phyloP scores from a whole-genome alignment of 2,329 filamentous ascomycete species.

The Calonectria pseudoreteaudii region DNA sequence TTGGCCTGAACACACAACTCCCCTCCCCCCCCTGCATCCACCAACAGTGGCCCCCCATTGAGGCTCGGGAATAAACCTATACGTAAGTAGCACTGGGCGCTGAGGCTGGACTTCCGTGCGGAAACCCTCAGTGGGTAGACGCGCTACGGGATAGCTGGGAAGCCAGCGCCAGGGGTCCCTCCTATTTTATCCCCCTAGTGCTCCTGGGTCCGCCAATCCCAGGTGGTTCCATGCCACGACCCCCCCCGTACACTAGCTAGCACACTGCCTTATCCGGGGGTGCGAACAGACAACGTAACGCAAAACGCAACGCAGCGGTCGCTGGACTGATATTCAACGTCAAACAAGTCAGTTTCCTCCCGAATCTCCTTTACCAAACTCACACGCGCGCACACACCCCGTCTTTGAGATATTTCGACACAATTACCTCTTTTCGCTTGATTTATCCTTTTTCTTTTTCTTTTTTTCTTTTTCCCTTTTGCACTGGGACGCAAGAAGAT shows the following conservation, averaged over 20 bases:
- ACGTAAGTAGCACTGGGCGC: neutral
- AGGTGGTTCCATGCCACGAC: slow-evolving; percentile 33
- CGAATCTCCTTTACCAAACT: neutral
- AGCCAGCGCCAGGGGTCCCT: neutral
- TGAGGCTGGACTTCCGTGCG: neutral
- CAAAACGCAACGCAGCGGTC: slow-evolving; percentile 17
- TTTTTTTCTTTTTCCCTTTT: neutral
- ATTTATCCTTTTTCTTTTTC: no score
- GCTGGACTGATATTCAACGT: neutral
- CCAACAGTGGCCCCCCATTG: neutral
- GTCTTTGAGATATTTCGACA: neutral
- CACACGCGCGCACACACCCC: neutral
- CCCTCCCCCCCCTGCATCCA: neutral
- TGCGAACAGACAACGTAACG: slow-evolving; percentile 28
- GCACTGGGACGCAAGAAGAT: slow-evolving; percentile 32
- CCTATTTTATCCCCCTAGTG: neutral
- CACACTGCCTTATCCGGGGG: slow-evolving; percentile 39
- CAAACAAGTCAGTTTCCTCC: neutral
- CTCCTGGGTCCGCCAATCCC: slow-evolving; percentile 34
- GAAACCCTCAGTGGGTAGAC: slow-evolving; percentile 1
- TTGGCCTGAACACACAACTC: neutral
- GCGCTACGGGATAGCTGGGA: neutral
- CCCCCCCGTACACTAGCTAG: slow-evolving; percentile 11
- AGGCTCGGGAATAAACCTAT: slow-evolving; percentile 4
- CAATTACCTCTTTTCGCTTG: neutral